Conservation (phyloP, 805 yeast genomes). For the Maudiozyma serrabonitensis region DNA sequence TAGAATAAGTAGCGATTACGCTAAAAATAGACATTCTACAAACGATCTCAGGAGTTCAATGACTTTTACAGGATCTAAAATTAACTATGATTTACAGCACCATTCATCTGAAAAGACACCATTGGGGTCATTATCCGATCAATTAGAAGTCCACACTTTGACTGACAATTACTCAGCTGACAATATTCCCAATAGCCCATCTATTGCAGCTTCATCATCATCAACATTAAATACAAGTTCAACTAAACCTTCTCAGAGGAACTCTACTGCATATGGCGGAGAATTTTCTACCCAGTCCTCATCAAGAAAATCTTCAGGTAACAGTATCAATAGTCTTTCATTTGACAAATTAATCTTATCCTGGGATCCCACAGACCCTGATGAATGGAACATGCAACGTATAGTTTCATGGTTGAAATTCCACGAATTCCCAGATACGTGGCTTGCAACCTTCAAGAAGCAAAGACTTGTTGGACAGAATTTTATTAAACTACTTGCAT, state of each 20-base stretch:
- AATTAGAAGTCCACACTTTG: conserved; percentile 3
- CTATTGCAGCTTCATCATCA: background rate
- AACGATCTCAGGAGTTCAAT: background rate
- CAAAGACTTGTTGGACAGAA: conserved; percentile 50
- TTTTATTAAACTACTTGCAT: conserved; percentile 59
- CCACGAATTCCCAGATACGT: conserved; percentile 60
- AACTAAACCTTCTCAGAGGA: background rate
- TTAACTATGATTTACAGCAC: background rate
- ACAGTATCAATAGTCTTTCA: conserved; percentile 16
- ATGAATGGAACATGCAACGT: conserved; percentile 63
- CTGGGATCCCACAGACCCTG: conserved; percentile 45
- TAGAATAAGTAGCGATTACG: background rate
- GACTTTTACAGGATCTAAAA: background rate
- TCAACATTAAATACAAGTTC: background rate
- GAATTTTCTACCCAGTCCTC: background rate
- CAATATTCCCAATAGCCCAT: background rate
- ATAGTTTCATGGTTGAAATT: conserved; percentile 58
- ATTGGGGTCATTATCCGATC: conserved; percentile 2
- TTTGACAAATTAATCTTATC: conserved; percentile 27
- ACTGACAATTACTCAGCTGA: background rate
- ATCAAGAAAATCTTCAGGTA: conserved; percentile 22
- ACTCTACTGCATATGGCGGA: background rate
- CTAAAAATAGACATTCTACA: background rate
- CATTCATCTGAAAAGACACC: background rate
- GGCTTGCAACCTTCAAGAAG: conserved; percentile 58